Conservation (phyloP, 208 protist genomes). For the Plasmodiophora brassicae region DNA sequence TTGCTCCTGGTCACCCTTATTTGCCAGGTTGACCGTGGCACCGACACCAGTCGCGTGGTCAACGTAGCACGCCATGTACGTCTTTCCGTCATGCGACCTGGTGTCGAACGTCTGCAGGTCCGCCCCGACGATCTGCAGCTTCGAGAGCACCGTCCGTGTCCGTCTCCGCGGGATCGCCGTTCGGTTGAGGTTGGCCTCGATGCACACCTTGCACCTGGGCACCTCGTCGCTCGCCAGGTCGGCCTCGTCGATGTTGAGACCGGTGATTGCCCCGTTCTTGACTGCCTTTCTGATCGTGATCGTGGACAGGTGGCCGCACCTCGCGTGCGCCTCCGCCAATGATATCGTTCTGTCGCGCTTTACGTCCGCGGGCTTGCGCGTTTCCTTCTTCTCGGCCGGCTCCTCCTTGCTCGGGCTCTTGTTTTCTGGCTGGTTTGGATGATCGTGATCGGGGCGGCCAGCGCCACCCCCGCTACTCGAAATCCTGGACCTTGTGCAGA, state of each 20-base stretch:
- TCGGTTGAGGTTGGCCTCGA: background rate
- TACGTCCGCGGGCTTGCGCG: no score
- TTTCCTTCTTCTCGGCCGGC: no score
- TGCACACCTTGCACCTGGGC: background rate
- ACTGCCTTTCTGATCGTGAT: background rate
- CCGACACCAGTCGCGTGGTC: background rate
- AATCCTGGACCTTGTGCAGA: slow-evolving; percentile 1
- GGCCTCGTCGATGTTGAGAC: background rate
- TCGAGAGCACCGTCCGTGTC: background rate
- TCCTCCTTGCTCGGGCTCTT: no score
- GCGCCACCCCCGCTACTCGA: background rate
- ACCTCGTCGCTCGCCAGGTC: background rate
- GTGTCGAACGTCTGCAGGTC: slow-evolving; percentile 14
- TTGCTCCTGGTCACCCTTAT: background rate
- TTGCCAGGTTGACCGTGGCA: background rate
- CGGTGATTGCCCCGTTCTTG: background rate
- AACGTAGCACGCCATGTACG: background rate
- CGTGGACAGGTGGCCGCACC: background rate
- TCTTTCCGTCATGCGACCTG: background rate
- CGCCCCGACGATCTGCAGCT: background rate
- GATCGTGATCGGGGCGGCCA: background rate
- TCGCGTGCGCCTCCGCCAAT: background rate
- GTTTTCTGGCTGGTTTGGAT: slow-evolving; percentile 21
- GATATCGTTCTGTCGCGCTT: background rate
- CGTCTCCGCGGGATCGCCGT: background rate